phyloP scores from a whole-genome alignment of 2,329 filamentous ascomycete genomes.

The Chaetomium sp. region DNA sequence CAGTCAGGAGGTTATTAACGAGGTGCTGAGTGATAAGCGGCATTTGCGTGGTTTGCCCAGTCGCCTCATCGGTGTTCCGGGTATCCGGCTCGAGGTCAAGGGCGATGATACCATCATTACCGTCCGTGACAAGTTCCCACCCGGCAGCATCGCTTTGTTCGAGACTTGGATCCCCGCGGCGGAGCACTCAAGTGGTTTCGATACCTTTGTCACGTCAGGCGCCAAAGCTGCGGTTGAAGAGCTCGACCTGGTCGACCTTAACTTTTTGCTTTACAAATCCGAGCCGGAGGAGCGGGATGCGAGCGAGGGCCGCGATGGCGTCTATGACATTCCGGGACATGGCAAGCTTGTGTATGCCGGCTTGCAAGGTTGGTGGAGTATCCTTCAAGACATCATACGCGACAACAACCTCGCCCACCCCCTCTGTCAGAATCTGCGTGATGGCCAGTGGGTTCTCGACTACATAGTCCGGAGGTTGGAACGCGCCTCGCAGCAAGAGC shows the following conservation, averaged over 20 bases:
- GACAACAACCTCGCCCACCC: conserved; percentile 91
- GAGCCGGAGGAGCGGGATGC: conserved; percentile 80
- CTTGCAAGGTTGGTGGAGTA: conserved; percentile 97
- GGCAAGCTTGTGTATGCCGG: conserved; percentile 89
- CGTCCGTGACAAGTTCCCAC: conserved; percentile 77
- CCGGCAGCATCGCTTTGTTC: conserved; percentile 89
- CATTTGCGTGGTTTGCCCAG: conserved; percentile 79
- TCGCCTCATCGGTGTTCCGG: conserved; percentile 65
- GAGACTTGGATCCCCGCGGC: conserved; percentile 92
- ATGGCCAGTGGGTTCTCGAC: conserved; percentile 88
- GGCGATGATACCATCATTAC: conserved; percentile 71
- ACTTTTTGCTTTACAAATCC: conserved; percentile 85
- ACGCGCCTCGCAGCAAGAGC: conserved; percentile 56
- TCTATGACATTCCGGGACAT: conserved; percentile 77
- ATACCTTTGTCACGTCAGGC: conserved; percentile 78
- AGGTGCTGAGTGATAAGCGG: conserved; percentile 61
- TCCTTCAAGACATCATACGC: conserved; percentile 74
- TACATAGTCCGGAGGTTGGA: conserved; percentile 77
- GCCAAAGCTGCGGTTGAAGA: conserved; percentile 71
- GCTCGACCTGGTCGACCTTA: conserved; percentile 74
- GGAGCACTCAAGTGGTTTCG: conserved; percentile 75
- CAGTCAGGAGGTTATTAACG: conserved; percentile 60
- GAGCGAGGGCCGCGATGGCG: conserved; percentile 75
- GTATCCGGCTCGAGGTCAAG: conserved; percentile 65
- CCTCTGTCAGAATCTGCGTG: conserved; percentile 83